Evolutionary conservation across 257 asterid genomes (phyloP).

Genomic region (Solanum sejunctum): DNA sequence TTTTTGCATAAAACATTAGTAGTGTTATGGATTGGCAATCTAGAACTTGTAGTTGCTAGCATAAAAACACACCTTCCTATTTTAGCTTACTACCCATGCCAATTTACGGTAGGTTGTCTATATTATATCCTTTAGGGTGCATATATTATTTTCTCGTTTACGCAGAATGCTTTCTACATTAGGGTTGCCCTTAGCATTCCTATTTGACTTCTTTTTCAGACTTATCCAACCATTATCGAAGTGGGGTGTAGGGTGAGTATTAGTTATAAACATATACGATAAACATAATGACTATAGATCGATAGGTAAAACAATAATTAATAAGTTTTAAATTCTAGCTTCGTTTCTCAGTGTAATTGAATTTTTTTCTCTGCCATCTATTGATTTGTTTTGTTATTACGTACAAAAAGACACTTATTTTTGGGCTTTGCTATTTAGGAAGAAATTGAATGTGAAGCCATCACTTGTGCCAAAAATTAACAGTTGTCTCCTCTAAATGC

Average conservation of each 20-base stretch:
- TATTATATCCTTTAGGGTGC: not conserved
- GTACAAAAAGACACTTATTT: not conserved
- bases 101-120: not conserved
- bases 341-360: not conserved
- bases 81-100: not conserved
- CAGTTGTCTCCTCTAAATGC: not conserved
- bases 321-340: not conserved
- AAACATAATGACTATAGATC: not conserved
- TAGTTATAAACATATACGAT: not conserved
- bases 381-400: not conserved
- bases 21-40: too few species aligned
- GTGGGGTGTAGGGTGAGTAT: not conserved
- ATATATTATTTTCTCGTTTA: not conserved
- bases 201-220: not conserved
- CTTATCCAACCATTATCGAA: not conserved
- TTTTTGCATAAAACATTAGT: too few species aligned
- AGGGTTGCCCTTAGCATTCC: not conserved
- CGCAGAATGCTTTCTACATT: not conserved
- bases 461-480: not conserved
- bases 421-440: not conserved
- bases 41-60: not conserved
- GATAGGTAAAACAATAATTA: not conserved
- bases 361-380: not conserved
- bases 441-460: not conserved
- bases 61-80: not conserved